phyloP scores from a whole-genome alignment of 1,284 basidiomycete species.

The Puccinia sorghi region DNA sequence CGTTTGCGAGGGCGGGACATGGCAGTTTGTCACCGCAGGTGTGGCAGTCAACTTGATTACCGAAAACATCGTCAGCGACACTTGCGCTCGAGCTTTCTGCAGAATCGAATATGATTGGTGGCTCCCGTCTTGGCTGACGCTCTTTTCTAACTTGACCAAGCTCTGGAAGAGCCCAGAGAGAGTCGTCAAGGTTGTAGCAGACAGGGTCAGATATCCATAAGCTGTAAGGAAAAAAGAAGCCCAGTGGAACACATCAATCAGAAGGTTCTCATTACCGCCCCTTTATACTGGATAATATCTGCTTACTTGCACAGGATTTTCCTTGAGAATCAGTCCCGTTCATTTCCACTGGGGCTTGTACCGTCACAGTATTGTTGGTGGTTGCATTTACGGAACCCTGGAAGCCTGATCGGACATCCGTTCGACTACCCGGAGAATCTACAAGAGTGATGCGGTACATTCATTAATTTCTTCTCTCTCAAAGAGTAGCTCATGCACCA shows the following conservation, averaged over 20 bases:
- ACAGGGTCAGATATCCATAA: slow-evolving; percentile 26
- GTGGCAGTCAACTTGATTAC: slow-evolving; percentile 33
- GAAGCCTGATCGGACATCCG: not conserved
- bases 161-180: slow-evolving; percentile 28
- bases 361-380: not conserved
- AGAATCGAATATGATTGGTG: slow-evolving; percentile 14
- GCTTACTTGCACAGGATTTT: slow-evolving; percentile 30
- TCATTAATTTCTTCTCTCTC: not conserved
- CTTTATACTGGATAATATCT: not conserved
- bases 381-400: slow-evolving; percentile 2
- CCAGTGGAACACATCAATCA: not conserved
- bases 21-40: slow-evolving; percentile 23
- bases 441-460: not conserved
- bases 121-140: slow-evolving; percentile 13
- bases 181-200: slow-evolving; percentile 29
- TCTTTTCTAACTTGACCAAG: slow-evolving; percentile 30
- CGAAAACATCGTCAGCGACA: slow-evolving; percentile 37
- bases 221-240: slow-evolving; percentile 22
- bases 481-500: not conserved
- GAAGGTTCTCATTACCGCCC: no score
- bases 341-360: slow-evolving; percentile 22
- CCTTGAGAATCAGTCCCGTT: slow-evolving; percentile 28
- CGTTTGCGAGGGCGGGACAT: slow-evolving; percentile 27
- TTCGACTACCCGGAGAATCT: slow-evolving; percentile 19
- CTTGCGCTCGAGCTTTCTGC: slow-evolving; percentile 3